A percentile compares a stretch with the other conserved stretches of the same genome.
These are phyloP conservation scores for Suillus placidus DNA, from an alignment of 768 basidiomycete genomes.

Conservation along the genomic window DNA sequence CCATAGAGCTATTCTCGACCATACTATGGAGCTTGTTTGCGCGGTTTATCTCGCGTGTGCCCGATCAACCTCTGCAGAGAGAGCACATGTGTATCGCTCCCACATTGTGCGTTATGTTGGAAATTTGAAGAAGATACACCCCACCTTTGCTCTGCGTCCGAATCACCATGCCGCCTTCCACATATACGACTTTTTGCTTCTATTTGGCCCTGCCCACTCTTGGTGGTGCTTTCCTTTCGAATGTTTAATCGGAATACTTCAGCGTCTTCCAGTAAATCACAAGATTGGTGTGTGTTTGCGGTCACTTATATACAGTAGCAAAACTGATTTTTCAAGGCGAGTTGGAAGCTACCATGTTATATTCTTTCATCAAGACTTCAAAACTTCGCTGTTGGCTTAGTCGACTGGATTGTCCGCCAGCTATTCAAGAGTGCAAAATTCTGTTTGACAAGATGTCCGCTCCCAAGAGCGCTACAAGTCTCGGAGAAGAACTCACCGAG, in stretches of 20 bases:
- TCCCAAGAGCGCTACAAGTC: background rate
- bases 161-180: slow-evolving; percentile 40
- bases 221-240: slow-evolving; percentile 34
- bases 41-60: slow-evolving; percentile 22
- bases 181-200: slow-evolving; percentile 26
- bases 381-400: slow-evolving; percentile 19
- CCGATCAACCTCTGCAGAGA: slow-evolving; percentile 13
- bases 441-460: slow-evolving; percentile 12
- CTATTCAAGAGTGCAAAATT: slow-evolving; percentile 13
- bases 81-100: slow-evolving; percentile 16
- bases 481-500: background rate
- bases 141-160: slow-evolving; percentile 16
- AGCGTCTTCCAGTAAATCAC: slow-evolving; percentile 31
- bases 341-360: slow-evolving; percentile 12
- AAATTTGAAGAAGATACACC: slow-evolving; percentile 23
- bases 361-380: slow-evolving; percentile 14
- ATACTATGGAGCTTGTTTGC: slow-evolving; percentile 33
- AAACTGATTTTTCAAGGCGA: slow-evolving; percentile 10
- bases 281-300: slow-evolving; percentile 30
- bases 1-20: slow-evolving; percentile 19
- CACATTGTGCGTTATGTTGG: slow-evolving; percentile 22
- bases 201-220: slow-evolving; percentile 32
- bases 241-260: slow-evolving; percentile 34
- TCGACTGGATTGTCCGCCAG: slow-evolving; percentile 7
- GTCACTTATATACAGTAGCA: no score